Conservation (phyloP, 345 rosid species). For the Rubroshorea leprosula region DNA sequence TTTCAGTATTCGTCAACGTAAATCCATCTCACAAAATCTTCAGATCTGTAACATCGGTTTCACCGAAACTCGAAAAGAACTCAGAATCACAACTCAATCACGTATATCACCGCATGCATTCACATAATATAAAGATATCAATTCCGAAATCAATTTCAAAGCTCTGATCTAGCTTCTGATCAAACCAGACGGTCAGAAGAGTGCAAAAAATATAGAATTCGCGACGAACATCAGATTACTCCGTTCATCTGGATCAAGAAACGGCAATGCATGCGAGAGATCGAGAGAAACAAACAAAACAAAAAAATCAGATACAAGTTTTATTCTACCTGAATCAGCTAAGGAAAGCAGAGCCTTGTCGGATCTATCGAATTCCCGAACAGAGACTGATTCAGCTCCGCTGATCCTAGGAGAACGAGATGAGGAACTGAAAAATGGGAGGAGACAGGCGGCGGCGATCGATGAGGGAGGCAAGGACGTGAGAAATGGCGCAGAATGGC, state of each 20-base stretch:
- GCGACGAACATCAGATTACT: not conserved
- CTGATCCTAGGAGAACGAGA: not conserved
- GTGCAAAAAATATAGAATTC: no score
- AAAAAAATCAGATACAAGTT: not conserved
- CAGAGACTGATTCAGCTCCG: not conserved
- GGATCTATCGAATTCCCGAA: not conserved
- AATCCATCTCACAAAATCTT: not conserved
- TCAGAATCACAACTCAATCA: not conserved
- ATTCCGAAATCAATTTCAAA: not conserved
- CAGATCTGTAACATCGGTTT: not conserved
- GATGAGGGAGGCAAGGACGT: not conserved
- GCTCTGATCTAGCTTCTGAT: not conserved
- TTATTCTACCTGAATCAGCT: not conserved
- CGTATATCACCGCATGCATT: not conserved
- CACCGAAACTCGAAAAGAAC: no score
- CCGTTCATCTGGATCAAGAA: not conserved
- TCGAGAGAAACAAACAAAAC: not conserved
- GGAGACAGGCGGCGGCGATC: not conserved
- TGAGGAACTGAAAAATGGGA: not conserved
- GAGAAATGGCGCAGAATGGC: not conserved
- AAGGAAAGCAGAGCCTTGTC: not conserved
- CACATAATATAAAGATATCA: not conserved
- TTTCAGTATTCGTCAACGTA: no score
- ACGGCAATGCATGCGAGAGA: not conserved
- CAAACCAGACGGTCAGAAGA: no score